A percentile compares a stretch with the other conserved stretches of the same genome.
phyloP scores from a whole-genome alignment of 2,329 filamentous ascomycete genomes.

The Epichloe scottii region DNA sequence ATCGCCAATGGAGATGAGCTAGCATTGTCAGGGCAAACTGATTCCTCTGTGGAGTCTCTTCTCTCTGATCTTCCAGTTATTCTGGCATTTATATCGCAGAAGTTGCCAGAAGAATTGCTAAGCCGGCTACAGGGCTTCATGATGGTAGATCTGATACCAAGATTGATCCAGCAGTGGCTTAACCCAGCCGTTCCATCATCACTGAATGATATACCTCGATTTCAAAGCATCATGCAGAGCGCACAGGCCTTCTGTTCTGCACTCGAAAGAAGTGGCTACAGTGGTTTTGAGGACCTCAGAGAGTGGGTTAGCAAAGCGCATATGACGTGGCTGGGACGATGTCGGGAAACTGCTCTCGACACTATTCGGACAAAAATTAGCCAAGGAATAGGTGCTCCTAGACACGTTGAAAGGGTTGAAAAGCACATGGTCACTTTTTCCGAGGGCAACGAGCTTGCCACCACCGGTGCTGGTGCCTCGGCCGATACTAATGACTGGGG shows the following conservation, averaged over 20 bases:
- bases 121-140: constrained; percentile 54
- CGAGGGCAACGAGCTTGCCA: constrained; percentile 52
- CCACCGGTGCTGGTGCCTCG: constrained; percentile 34
- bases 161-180: constrained; percentile 63
- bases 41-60: constrained; percentile 35
- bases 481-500: constrained; percentile 53
- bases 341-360: constrained; percentile 68
- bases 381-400: constrained; percentile 51
- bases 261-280: constrained; percentile 51
- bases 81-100: constrained; percentile 38
- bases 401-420: constrained; percentile 70
- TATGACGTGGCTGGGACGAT: constrained; percentile 73
- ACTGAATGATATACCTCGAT: constrained; percentile 55
- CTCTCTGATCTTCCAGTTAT: constrained; percentile 40
- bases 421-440: constrained; percentile 61
- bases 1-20: constrained; percentile 30
- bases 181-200: constrained; percentile 64
- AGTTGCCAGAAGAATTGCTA: constrained; percentile 41
- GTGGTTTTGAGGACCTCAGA: constrained; percentile 47
- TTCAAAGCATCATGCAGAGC: constrained; percentile 56
- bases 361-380: constrained; percentile 58
- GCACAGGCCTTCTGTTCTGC: constrained; percentile 51
- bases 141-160: constrained; percentile 54
- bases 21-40: constrained; percentile 27
- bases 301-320: constrained; percentile 75